phyloP scores from a whole-genome alignment of 225 moss, liverwort and hornwort genomes.

The Sphagnum contortum region DNA sequence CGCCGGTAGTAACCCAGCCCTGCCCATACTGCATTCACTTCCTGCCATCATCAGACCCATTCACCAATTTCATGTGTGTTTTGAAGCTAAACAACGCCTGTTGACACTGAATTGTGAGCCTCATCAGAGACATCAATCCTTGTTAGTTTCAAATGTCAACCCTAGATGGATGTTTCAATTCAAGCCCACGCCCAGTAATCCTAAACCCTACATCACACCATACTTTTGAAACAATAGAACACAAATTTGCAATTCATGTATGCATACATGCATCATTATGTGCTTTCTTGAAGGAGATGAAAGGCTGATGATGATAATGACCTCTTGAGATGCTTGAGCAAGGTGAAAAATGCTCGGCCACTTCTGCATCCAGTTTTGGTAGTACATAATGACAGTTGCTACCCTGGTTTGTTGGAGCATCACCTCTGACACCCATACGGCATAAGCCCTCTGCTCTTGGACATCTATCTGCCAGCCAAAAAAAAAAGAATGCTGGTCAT shows the following conservation, averaged over 20 bases:
- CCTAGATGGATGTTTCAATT: conserved; percentile 1
- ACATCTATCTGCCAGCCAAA: conserved; percentile 32
- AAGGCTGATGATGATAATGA: conserved; percentile 4
- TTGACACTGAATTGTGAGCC: too few relatives aligned
- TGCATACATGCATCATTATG: too few relatives aligned
- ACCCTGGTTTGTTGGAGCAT: conserved; percentile 98
- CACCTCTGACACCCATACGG: conserved; percentile 97
- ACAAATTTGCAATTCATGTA: too few relatives aligned
- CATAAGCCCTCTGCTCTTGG: conserved; percentile 71
- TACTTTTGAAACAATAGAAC: background rate
- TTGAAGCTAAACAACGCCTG: too few relatives aligned
- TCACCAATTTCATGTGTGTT: background rate
- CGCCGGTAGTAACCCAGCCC: conserved; percentile 96
- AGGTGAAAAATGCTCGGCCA: conserved; percentile 84
- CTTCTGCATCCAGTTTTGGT: conserved; percentile 75
- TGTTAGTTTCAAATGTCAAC: conserved; percentile 9
- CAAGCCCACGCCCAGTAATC: background rate
- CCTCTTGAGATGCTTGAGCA: conserved; percentile 87
- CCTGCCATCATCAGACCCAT: conserved; percentile 29
- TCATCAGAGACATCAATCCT: background rate
- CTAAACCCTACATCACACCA: too few relatives aligned
- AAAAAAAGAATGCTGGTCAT: background rate
- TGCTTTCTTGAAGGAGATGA: too few relatives aligned
- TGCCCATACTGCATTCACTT: conserved; percentile 88
- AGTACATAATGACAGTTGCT: conserved; percentile 78